These are phyloP conservation scores for Stemphylium lycopersici DNA, from an alignment of 2,329 filamentous ascomycete genomes.

Conservation along the genomic window DNA sequence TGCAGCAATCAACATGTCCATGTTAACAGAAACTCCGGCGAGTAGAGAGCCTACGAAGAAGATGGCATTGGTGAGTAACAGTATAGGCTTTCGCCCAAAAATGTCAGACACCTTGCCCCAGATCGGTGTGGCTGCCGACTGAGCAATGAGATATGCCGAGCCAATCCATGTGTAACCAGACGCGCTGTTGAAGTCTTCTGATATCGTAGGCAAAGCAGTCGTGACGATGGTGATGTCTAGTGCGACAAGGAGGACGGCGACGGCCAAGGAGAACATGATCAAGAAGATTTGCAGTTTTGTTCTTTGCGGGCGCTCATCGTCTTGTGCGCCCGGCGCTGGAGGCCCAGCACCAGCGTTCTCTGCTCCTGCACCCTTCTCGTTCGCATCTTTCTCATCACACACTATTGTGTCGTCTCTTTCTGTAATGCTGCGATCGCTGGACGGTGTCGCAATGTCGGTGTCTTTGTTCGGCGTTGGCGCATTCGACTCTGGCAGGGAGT, in stretches of 20 bases:
- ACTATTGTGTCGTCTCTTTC: constrained; percentile 15
- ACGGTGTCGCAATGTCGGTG: constrained; percentile 15
- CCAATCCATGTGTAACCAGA: constrained; percentile 62
- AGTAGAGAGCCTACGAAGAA: constrained; percentile 69
- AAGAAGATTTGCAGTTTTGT: constrained; percentile 53
- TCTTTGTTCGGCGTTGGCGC: constrained; percentile 16
- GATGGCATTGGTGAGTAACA: constrained; percentile 64
- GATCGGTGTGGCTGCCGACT: constrained; percentile 59
- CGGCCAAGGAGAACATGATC: constrained; percentile 58
- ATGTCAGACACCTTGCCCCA: constrained; percentile 72
- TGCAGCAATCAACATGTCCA: constrained; percentile 67
- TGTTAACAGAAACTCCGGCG: constrained; percentile 63
- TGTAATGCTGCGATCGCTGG: constrained; percentile 22
- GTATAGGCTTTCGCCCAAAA: constrained; percentile 68
- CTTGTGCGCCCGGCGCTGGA: constrained; percentile 21
- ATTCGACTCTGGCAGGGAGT: not conserved
- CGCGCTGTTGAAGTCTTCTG: constrained; percentile 58
- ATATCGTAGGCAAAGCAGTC: constrained; percentile 66
- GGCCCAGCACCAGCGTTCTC: constrained; percentile 16
- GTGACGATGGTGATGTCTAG: constrained; percentile 69
- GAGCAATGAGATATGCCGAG: constrained; percentile 57
- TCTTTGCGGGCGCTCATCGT: constrained; percentile 38
- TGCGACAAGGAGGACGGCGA: constrained; percentile 65
- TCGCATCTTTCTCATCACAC: not conserved
- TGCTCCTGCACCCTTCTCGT: constrained; percentile 6